A percentile compares a stretch with the other conserved stretches of the same genome.
Evolutionary conservation across 31 red algal genomes (phyloP).

Genomic region (Bonnemaisonia californica): DNA sequence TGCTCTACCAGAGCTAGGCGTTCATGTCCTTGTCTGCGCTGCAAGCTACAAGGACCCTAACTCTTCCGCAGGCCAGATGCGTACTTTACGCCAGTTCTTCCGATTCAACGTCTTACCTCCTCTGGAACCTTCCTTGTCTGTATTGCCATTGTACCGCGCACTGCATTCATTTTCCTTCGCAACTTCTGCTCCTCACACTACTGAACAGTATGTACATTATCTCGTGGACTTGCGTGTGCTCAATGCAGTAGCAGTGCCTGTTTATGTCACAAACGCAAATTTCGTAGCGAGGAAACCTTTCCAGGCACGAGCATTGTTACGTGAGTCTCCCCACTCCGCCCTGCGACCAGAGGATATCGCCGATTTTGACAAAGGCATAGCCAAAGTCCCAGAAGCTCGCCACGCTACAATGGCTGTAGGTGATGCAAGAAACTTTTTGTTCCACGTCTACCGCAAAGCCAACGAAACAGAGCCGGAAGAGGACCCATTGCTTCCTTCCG

Average conservation of each 20-base stretch:
- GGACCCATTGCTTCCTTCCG: not conserved
- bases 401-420: conserved; percentile 44
- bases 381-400: conserved; percentile 3
- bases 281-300: conserved; percentile 40
- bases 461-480: not conserved
- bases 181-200: not conserved
- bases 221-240: conserved; percentile 60
- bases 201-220: conserved; percentile 36
- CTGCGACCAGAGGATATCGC: not conserved
- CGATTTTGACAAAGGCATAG: not conserved
- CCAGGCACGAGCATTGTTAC: conserved; percentile 35
- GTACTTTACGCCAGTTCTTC: conserved; percentile 57
- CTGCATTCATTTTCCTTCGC: conserved; percentile 18
- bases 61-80: conserved; percentile 19
- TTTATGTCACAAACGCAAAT: conserved; percentile 47
- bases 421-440: conserved; percentile 64
- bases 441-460: conserved; percentile 47
- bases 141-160: conserved; percentile 31
- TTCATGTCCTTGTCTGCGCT: conserved; percentile 63
- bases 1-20: conserved; percentile 54
- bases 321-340: conserved; percentile 16
- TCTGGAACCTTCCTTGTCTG: conserved; percentile 52
- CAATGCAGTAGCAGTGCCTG: conserved; percentile 56
- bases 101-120: conserved; percentile 81
- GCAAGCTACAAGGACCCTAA: conserved; percentile 30